Evolutionary conservation across 441 rosid genomes (phyloP).

Genomic region (Euphorbia celastroides): DNA sequence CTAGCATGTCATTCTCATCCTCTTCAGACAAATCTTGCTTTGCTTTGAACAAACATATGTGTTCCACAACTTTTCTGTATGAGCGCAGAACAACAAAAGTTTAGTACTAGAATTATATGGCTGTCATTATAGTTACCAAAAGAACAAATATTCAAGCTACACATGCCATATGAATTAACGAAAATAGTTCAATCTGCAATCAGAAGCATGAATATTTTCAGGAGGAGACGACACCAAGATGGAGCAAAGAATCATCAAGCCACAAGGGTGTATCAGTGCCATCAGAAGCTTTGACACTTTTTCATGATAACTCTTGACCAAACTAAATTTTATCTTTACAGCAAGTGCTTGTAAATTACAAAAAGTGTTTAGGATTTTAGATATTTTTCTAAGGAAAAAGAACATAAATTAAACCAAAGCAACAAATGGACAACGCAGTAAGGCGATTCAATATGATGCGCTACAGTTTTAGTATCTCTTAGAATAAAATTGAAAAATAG

Average conservation of each 20-base stretch:
- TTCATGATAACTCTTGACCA: neutral
- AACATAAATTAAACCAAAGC: too few species aligned
- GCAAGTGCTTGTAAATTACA: neutral
- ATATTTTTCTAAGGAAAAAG: too few species aligned
- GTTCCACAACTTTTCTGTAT: conserved; percentile 70
- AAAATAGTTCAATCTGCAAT: neutral
- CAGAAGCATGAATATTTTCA: neutral
- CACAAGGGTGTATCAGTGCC: too few species aligned
- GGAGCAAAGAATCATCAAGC: neutral
- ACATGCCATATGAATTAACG: neutral
- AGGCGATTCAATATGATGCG: too few species aligned
- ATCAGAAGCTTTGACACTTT: neutral
- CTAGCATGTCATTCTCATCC: conserved; percentile 72
- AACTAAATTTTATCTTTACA: too few species aligned
- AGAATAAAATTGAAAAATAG: too few species aligned
- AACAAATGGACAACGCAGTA: too few species aligned
- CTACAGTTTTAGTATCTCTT: too few species aligned
- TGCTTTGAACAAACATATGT: conserved; percentile 67
- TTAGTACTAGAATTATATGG: neutral
- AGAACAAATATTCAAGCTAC: neutral
- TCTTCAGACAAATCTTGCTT: conserved; percentile 54
- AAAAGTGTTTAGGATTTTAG: too few species aligned
- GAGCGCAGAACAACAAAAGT: conserved; percentile 3
- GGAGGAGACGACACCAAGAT: neutral
- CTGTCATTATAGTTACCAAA: neutral